phyloP scores from a whole-genome alignment of 108 stramenopile species.

The Skeletonema costatum region DNA sequence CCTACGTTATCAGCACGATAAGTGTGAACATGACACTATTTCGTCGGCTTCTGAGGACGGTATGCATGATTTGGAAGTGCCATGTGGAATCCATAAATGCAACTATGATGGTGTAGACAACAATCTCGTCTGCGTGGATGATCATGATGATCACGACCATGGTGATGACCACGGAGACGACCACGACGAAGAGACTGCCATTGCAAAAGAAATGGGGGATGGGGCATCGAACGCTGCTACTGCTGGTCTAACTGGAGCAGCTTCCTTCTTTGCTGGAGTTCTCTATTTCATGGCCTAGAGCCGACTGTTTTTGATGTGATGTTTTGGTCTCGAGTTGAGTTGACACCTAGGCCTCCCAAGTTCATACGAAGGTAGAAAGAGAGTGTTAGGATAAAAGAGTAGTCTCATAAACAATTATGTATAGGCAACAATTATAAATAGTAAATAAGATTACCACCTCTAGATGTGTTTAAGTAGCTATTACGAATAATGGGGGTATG shows the following conservation, averaged over 20 bases:
- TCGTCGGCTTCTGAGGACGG: constrained; percentile 14
- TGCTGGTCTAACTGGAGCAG: background rate
- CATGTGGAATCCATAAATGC: constrained; percentile 20
- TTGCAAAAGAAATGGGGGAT: background rate
- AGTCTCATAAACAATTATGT: too few relatives aligned
- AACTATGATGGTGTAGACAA: constrained; percentile 9
- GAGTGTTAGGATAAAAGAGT: too few relatives aligned
- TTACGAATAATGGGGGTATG: too few relatives aligned
- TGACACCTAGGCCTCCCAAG: background rate
- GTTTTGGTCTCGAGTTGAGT: background rate
- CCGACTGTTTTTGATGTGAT: too few relatives aligned
- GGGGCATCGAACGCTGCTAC: background rate
- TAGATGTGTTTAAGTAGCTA: too few relatives aligned
- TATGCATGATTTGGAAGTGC: constrained; percentile 16
- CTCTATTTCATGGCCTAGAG: background rate
- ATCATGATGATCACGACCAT: background rate
- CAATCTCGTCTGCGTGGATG: constrained; percentile 2
- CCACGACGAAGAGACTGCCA: background rate
- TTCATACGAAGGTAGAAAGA: too few relatives aligned
- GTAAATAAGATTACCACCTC: too few relatives aligned
- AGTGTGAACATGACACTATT: constrained; percentile 18
- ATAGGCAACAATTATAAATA: too few relatives aligned
- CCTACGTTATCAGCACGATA: constrained; percentile 13
- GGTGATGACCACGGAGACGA: background rate
- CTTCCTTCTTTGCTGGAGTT: background rate